These are phyloP conservation scores for Salvia miltiorrhiza DNA, from an alignment of 257 asterid species.

Conservation along the genomic window DNA sequence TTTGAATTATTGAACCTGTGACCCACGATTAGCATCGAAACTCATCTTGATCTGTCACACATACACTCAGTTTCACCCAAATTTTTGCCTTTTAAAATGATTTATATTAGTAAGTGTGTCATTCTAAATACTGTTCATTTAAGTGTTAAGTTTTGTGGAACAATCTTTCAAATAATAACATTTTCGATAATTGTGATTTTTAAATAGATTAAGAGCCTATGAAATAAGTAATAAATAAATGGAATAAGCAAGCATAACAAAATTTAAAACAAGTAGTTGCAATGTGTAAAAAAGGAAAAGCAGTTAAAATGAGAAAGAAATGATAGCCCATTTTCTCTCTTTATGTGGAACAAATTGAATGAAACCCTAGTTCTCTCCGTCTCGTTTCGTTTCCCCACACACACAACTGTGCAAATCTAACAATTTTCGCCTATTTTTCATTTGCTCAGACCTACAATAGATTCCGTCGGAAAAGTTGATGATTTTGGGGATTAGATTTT, in stretches of 20 bases:
- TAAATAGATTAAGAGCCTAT: no score
- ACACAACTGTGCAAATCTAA: slow-evolving; percentile 21
- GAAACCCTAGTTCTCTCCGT: slow-evolving; percentile 45
- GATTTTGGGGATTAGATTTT: slow-evolving; percentile 16
- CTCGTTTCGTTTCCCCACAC: slow-evolving; percentile 3
- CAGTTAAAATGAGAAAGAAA: slow-evolving; percentile 15
- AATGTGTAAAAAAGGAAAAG: not conserved
- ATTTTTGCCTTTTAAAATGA: no score
- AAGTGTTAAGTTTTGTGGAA: no score
- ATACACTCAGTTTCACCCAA: no score
- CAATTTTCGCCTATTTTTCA: not conserved
- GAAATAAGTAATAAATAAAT: not conserved
- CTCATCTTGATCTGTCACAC: no score
- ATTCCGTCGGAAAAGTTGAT: not conserved
- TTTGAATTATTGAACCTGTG: no score
- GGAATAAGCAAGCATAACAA: not conserved
- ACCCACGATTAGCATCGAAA: no score
- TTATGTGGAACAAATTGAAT: slow-evolving; percentile 12
- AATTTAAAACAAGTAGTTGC: not conserved
- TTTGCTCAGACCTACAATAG: not conserved
- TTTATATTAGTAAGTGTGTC: no score
- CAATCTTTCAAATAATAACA: no score
- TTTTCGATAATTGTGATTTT: no score
- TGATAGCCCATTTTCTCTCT: slow-evolving; percentile 8
- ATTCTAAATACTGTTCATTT: no score